Percentiles rank a stretch among this genome's conserved stretches.
These are phyloP conservation scores for Inonotus obliquus DNA, from an alignment of 1,284 basidiomycete species.

Conservation along the genomic window DNA sequence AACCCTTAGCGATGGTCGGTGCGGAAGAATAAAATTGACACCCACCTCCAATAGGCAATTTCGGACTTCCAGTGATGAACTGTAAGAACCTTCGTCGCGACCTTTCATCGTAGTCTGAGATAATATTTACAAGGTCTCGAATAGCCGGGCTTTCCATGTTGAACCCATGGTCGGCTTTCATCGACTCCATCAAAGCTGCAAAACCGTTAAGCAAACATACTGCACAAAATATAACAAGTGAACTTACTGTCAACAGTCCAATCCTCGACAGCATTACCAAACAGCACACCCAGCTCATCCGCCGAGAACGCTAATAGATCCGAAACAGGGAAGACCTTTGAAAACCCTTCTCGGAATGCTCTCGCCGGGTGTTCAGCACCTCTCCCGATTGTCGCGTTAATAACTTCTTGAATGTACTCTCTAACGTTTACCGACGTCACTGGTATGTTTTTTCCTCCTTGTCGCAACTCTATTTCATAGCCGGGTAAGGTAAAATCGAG, in stretches of 20 bases:
- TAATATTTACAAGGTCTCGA: slow-evolving; percentile 81
- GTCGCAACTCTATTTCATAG: slow-evolving; percentile 57
- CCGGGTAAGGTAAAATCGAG: slow-evolving; percentile 97
- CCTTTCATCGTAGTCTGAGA: slow-evolving; percentile 73
- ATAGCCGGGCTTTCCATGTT: slow-evolving; percentile 91
- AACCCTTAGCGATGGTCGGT: slow-evolving; percentile 7
- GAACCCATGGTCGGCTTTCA: slow-evolving; percentile 99
- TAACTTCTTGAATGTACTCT: slow-evolving; percentile 80
- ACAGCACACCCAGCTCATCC: slow-evolving; percentile 90
- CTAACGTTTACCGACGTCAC: slow-evolving; percentile 86
- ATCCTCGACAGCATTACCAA: slow-evolving; percentile 94
- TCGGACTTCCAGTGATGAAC: slow-evolving; percentile 96
- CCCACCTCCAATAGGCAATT: slow-evolving; percentile 87
- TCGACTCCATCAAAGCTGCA: slow-evolving; percentile 78
- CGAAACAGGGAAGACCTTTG: slow-evolving; percentile 88
- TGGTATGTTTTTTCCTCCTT: slow-evolving; percentile 70
- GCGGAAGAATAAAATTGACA: slow-evolving; percentile 14
- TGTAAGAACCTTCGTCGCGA: slow-evolving; percentile 88
- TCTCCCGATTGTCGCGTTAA: slow-evolving; percentile 78
- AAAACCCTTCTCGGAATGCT: slow-evolving; percentile 88
- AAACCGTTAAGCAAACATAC: not conserved
- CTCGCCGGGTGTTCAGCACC: slow-evolving; percentile 73
- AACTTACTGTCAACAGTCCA: slow-evolving; percentile 85
- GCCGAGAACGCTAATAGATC: slow-evolving; percentile 91
- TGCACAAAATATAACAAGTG: not conserved